Conservation (phyloP, 208 protist genomes). For the Wallacemonas sp. region DNA sequence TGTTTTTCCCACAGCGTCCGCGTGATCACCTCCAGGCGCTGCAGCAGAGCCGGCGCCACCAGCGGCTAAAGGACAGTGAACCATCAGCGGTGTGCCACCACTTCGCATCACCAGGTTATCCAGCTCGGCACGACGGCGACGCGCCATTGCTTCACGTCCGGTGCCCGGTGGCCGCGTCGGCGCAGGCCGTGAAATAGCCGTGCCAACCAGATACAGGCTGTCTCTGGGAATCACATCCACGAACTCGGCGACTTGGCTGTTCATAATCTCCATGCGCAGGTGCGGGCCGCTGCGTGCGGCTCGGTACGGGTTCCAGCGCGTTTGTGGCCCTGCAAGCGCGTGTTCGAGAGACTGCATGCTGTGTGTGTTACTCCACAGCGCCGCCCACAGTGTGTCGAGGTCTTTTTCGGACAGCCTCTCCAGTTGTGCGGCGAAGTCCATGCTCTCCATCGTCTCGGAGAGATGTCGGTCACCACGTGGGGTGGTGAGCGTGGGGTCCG, state of each 20-base stretch:
- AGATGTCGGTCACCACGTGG: not conserved
- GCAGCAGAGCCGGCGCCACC: too few relatives aligned
- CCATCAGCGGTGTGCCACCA: too few relatives aligned
- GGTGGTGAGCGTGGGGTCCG: too few relatives aligned
- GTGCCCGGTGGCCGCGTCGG: not conserved
- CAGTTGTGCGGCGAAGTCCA: slow-evolving; percentile 49
- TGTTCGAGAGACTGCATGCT: slow-evolving; percentile 37
- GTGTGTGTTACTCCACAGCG: slow-evolving; percentile 46
- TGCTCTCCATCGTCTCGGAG: slow-evolving; percentile 17
- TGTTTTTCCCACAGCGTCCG: too few relatives aligned
- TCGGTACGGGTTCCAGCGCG: slow-evolving; percentile 82
- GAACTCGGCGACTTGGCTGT: slow-evolving; percentile 79
- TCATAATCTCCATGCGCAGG: slow-evolving; percentile 56
- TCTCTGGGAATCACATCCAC: slow-evolving; percentile 32
- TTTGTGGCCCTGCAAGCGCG: slow-evolving; percentile 39
- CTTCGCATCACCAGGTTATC: too few relatives aligned
- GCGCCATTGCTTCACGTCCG: not conserved
- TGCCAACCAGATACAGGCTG: slow-evolving; percentile 50
- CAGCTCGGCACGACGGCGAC: not conserved
- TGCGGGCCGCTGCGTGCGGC: slow-evolving; percentile 46
- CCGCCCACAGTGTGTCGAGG: slow-evolving; percentile 39
- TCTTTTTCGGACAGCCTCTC: slow-evolving; percentile 46
- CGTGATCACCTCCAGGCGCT: too few relatives aligned
- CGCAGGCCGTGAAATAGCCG: not conserved
- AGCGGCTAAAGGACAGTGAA: too few relatives aligned